Base-by-base conservation (phyloP, 2,329 filamentous ascomycete species). In the Pestalotiopsis sp. region DNA sequence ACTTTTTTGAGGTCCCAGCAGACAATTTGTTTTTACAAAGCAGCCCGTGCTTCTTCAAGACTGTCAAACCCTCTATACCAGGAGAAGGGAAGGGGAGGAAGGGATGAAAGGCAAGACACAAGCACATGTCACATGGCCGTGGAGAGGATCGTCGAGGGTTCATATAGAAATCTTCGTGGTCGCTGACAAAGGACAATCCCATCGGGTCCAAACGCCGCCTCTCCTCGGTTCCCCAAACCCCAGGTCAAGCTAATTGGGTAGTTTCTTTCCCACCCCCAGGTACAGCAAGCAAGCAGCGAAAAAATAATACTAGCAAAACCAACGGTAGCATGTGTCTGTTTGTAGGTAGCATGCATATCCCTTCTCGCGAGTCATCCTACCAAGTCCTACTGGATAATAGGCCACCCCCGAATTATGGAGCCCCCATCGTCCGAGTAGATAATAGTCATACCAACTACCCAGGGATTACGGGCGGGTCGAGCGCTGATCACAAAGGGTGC, bases 401-500 rank as follows among this genome's bases (percentile, higher is more conserved):
- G 20, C 36, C n/a, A 60, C 49, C 20, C 64, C 52, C 27, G 27
- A 25, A 41, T 25, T n/a, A 65, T 65, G 63, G 63, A 65, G 63
- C 39, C 31, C 41, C 45, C 27, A 31, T 31, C 27, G 27, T 65
- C 45, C 45, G 63, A 56, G 27, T 25, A 31, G 9, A 31, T 31
- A 65, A 25, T 56, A 57, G 49, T 56, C 63, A 38, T 57, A 38
- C 45, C 31, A 38, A 38, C 39, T 31, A 7, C 13, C 52, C 49
- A 60, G 20, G 64, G 64, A 66, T 66, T 41, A 59, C 64, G 64
- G 27, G 64, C 56, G 64, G 64, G 45, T 52, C 56, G 17, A 25
- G 56, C 31, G 64, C 64, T 45, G 64, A 66, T 66, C 64, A 12
- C 49, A 39, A 52, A 20, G 41, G 27, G 27, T 20, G 63, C 63